Evolutionary conservation across 768 basidiomycete genomes (phyloP), one percentile per base, ranked within the genome.

Genomic region (Tylopilus balloui): DNA sequence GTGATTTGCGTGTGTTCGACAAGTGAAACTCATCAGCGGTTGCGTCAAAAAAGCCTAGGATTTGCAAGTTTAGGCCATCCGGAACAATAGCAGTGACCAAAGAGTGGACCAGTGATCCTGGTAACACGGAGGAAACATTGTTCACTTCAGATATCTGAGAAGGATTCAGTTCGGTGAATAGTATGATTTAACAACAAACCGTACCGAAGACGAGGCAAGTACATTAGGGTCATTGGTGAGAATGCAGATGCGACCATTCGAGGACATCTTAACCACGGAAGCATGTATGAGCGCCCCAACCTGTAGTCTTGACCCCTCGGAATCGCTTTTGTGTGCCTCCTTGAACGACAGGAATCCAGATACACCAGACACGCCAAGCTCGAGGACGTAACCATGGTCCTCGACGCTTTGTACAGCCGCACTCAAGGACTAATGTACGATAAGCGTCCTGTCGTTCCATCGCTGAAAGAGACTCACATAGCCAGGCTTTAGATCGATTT

Each of bases 321-420:
- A 57, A 5, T 53, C 51, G 14, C 61, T 66, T 48, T 76, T 75
- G 54, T 75, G 70, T 1, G 78, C 75, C 38, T 91, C 86, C 60
- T 84, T 83, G 73, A 88, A 89, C 2, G 85, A 77, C 40, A 98
- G 65, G 69, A 97, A 99, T 35, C 90, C 90, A 51, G 89, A 80
- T 28, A 89, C 67, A n/a, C 78, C 83, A 10, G 81, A 66, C 15
- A 96, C 61, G 2, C 93, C 95, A 32, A 96, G 71, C 55, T 93
- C 90, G 8, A 99, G 74, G 48, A 86, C 79, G 70, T 95, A 97
- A 1, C 96, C 94, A 65, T 96, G 91, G 61, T 98, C 96, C 70
- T 99, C 96, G 15, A 88, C 72, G 59, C 86, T 90, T 68, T 83
- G 84, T 42, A 95, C 76, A 28, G 84, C 80, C 12, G 82, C 88